Evolutionary conservation across 1,139 yeast species (phyloP).

Genomic region (Diutina neorugosa): DNA sequence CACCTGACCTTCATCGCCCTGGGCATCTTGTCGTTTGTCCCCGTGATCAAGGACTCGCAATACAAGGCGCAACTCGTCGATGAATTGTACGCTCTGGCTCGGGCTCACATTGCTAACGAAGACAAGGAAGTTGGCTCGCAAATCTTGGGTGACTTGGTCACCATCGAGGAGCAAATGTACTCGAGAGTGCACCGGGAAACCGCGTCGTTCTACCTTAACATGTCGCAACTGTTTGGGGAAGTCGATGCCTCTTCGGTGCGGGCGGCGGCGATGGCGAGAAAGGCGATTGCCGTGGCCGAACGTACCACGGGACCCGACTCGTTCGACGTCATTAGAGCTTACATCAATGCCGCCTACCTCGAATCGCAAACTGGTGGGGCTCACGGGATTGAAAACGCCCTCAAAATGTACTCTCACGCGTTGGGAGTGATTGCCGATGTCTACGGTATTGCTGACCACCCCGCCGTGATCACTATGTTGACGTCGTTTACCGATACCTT

Average conservation of each 20-base stretch:
- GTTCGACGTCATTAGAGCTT: conserved; percentile 59
- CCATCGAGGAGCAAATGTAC: conserved; percentile 72
- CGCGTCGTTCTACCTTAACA: conserved; percentile 52
- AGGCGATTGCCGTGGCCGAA: conserved; percentile 64
- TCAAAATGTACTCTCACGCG: conserved; percentile 35
- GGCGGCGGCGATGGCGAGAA: conserved; percentile 61
- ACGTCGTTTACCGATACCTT: conserved; percentile 53
- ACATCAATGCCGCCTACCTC: conserved; percentile 62
- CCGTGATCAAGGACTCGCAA: conserved; percentile 60
- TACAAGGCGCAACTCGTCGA: conserved; percentile 60
- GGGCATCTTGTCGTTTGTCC: conserved; percentile 61
- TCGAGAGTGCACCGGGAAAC: conserved; percentile 76
- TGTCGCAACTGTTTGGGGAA: conserved; percentile 60
- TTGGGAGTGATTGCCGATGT: neutral
- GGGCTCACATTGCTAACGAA: conserved; percentile 31
- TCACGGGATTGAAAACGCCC: conserved; percentile 31
- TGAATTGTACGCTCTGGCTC: conserved; percentile 67
- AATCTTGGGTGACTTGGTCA: conserved; percentile 56
- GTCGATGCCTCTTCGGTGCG: conserved; percentile 36
- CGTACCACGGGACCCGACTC: conserved; percentile 75
- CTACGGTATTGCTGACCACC: neutral
- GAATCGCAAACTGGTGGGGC: conserved; percentile 54
- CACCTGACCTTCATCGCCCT: conserved; percentile 37
- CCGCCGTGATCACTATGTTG: conserved; percentile 41
- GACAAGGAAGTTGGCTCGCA: conserved; percentile 39